A percentile compares a stretch with the other conserved stretches of the same genome.
Conservation (phyloP, 768 basidiomycete genomes). For the Crassisporium funariophilum region DNA sequence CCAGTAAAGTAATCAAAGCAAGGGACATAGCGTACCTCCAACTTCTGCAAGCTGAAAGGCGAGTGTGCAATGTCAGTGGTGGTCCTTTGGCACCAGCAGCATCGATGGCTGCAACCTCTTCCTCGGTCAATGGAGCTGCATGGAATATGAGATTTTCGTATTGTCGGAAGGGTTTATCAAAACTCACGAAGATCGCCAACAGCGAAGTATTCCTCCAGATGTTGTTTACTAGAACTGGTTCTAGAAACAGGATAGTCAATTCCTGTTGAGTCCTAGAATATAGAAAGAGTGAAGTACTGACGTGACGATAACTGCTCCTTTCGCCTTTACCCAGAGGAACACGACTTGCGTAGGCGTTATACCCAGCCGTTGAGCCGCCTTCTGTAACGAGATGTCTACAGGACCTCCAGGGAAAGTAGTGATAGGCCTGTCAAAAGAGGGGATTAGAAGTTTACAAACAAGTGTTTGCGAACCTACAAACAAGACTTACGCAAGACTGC, state of each 20-base stretch:
- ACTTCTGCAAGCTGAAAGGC: too few relatives aligned
- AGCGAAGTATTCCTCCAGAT: constrained; percentile 67
- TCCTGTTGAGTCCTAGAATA: neutral
- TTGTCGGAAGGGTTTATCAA: neutral
- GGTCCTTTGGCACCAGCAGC: constrained; percentile 58
- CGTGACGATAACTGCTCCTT: constrained; percentile 72
- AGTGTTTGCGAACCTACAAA: neutral
- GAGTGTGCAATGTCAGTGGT: too few relatives aligned
- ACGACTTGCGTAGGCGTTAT: constrained; percentile 68
- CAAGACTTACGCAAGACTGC: constrained; percentile 55
- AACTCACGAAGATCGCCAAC: constrained; percentile 54
- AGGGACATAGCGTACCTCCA: too few relatives aligned
- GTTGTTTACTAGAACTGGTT: constrained; percentile 60
- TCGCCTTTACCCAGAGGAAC: constrained; percentile 68
- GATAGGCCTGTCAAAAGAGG: constrained; percentile 45
- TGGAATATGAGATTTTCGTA: constrained; percentile 4
- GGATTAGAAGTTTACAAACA: constrained; percentile 10
- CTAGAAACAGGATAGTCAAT: constrained; percentile 28
- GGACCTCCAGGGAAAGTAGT: constrained; percentile 64
- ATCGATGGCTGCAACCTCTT: constrained; percentile 67
- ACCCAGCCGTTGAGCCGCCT: constrained; percentile 53
- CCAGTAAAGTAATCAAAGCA: too few relatives aligned
- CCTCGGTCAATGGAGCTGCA: constrained; percentile 52
- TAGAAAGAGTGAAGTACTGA: constrained; percentile 29
- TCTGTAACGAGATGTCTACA: constrained; percentile 56